Evolutionary conservation across 2,329 filamentous ascomycete species (phyloP).

Genomic region (Colletotrichum plurivorum): DNA sequence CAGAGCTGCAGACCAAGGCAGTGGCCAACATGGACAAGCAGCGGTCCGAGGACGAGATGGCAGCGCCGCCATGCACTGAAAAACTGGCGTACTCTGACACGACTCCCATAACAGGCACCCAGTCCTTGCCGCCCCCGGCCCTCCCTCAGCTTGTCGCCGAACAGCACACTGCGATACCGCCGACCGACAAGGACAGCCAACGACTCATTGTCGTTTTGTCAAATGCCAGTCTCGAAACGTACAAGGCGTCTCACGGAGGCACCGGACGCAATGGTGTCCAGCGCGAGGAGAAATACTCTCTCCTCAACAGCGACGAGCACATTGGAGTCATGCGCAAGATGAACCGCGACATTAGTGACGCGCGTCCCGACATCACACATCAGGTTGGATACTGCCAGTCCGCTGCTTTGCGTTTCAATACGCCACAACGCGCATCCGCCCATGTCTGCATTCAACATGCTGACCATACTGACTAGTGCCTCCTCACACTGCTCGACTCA

Average conservation of each 20-base stretch:
- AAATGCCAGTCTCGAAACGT: slow-evolving; percentile 97
- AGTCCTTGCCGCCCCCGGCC: slow-evolving; percentile 92
- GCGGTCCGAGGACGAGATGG: slow-evolving; percentile 16
- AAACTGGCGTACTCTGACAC: slow-evolving; percentile 12
- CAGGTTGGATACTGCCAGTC: slow-evolving; percentile 76
- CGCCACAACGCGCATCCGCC: slow-evolving; percentile 45
- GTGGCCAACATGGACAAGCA: slow-evolving; percentile 4
- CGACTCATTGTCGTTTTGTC: slow-evolving; percentile 95
- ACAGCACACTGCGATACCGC: slow-evolving; percentile 87
- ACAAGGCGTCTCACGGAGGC: slow-evolving; percentile 87
- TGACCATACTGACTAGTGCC: slow-evolving; percentile 76
- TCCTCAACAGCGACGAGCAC: slow-evolving; percentile 98
- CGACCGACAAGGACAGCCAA: slow-evolving; percentile 90
- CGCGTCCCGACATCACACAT: slow-evolving; percentile 96
- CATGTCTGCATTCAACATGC: slow-evolving; percentile 61
- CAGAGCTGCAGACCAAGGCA: too few relatives aligned
- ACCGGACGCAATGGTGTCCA: slow-evolving; percentile 73
- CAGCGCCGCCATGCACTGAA: background rate
- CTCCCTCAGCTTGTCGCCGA: slow-evolving; percentile 94
- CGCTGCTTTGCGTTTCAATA: slow-evolving; percentile 38
- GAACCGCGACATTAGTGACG: slow-evolving; percentile 98
- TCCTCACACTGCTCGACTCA: slow-evolving; percentile 96
- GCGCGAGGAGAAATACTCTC: slow-evolving; percentile 94
- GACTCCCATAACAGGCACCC: slow-evolving; percentile 75
- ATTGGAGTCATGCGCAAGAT: slow-evolving; percentile 99